phyloP scores from a whole-genome alignment of 345 rosid species.

The Aegle marmelos region DNA sequence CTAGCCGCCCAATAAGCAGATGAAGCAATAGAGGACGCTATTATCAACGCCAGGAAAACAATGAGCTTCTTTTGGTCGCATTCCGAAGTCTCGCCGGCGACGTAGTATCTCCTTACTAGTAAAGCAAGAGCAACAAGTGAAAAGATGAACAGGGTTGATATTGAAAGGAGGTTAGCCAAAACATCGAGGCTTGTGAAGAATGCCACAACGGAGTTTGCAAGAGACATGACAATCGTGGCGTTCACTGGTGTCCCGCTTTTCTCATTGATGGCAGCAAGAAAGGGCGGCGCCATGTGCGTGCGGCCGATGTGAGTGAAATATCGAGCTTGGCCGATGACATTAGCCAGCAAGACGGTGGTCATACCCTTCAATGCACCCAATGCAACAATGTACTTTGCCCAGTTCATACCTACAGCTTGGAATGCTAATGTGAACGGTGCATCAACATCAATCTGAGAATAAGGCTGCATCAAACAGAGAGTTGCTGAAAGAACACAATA shows the following conservation, averaged over 20 bases:
- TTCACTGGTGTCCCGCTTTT: conserved; percentile 58
- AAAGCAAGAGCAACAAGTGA: conserved; percentile 50
- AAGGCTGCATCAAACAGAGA: conserved; percentile 51
- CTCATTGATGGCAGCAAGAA: conserved; percentile 42
- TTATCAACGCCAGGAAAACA: conserved; percentile 26
- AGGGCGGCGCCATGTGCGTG: conserved; percentile 66
- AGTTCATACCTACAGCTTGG: conserved; percentile 43
- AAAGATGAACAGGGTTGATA: conserved; percentile 58
- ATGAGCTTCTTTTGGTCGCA: conserved; percentile 37
- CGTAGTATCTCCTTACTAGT: conserved; percentile 59
- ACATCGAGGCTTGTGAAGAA: conserved; percentile 56
- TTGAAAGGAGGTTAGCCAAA: conserved; percentile 54
- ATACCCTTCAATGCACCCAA: conserved; percentile 68
- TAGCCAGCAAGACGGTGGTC: conserved; percentile 57
- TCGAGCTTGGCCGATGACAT: conserved; percentile 54
- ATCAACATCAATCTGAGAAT: conserved; percentile 39
- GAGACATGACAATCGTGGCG: conserved; percentile 48
- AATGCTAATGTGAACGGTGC: conserved; percentile 67
- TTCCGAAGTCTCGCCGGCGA: conserved; percentile 34
- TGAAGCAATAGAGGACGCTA: conserved; percentile 41
- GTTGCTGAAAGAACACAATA: conserved; percentile 52
- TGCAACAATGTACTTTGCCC: conserved; percentile 68
- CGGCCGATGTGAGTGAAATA: conserved; percentile 66
- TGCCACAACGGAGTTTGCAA: conserved; percentile 44
- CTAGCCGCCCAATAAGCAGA: conserved; percentile 41